Evolutionary conservation across 257 asterid genomes (phyloP).

Genomic region (Gentiana macrophylla): DNA sequence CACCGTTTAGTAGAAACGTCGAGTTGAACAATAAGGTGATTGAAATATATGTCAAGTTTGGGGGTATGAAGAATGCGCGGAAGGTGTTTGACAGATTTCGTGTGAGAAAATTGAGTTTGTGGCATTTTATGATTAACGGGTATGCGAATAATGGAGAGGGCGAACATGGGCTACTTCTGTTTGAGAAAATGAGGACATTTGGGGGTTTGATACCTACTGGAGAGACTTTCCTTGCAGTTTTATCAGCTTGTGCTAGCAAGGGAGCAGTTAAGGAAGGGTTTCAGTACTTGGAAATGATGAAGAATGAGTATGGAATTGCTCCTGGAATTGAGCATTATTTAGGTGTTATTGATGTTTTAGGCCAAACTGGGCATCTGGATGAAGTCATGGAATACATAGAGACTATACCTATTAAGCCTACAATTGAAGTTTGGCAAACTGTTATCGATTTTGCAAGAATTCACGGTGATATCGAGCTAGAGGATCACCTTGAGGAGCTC

Average conservation of each 20-base stretch:
- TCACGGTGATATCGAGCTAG: slow-evolving; percentile 34
- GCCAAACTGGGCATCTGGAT: slow-evolving; percentile 29
- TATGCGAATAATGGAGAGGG: slow-evolving; percentile 31
- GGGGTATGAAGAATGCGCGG: slow-evolving; percentile 25
- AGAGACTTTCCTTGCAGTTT: slow-evolving; percentile 25
- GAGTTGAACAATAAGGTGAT: slow-evolving; percentile 24
- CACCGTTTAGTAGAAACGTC: slow-evolving; percentile 19
- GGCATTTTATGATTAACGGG: slow-evolving; percentile 28
- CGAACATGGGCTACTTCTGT: slow-evolving; percentile 23
- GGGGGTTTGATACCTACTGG: slow-evolving; percentile 20
- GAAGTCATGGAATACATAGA: slow-evolving; percentile 34
- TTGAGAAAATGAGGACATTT: slow-evolving; percentile 25
- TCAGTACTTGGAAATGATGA: slow-evolving; percentile 28
- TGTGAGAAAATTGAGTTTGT: slow-evolving; percentile 16
- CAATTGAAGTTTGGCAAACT: slow-evolving; percentile 26
- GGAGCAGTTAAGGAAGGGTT: slow-evolving; percentile 24
- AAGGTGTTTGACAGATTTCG: slow-evolving; percentile 26
- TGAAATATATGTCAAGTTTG: slow-evolving; percentile 17
- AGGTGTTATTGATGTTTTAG: slow-evolving; percentile 21
- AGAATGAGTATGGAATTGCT: slow-evolving; percentile 16
- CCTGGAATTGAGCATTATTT: slow-evolving; percentile 26
- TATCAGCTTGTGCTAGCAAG: slow-evolving; percentile 28
- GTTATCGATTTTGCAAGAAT: slow-evolving; percentile 16
- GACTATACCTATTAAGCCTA: slow-evolving; percentile 27
- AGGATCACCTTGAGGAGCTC: slow-evolving; percentile 26